phyloP scores from a whole-genome alignment of 805 yeast genomes.

The Saccharomycopsis malanga region DNA sequence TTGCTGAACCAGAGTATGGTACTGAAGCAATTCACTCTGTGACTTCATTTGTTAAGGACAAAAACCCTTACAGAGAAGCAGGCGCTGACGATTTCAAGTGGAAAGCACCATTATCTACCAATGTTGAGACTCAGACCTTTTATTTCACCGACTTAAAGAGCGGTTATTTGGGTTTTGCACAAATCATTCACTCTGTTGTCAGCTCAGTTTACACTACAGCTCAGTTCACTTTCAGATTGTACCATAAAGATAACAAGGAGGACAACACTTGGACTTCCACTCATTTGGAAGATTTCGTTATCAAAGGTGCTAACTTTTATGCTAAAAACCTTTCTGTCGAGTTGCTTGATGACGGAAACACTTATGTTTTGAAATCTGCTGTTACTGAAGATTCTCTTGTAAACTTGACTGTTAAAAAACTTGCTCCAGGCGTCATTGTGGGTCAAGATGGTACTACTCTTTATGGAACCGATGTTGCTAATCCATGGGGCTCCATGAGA shows the following conservation, averaged over 20 bases:
- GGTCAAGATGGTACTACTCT: constrained; percentile 82
- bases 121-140: constrained; percentile 93
- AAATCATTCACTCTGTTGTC: constrained; percentile 88
- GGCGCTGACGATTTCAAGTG: constrained; percentile 66
- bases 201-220: constrained; percentile 78
- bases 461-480: constrained; percentile 74
- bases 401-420: constrained; percentile 54
- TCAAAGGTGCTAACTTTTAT: constrained; percentile 68
- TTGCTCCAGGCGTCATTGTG: constrained; percentile 78
- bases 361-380: constrained; percentile 50
- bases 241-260: constrained; percentile 43
- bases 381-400: constrained; percentile 67
- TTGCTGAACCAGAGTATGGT: constrained; percentile 97
- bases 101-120: constrained; percentile 69
- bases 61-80: constrained; percentile 54
- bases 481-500: constrained; percentile 98
- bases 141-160: constrained; percentile 62
- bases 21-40: constrained; percentile 87
- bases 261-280: constrained; percentile 85
- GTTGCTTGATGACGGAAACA: constrained; percentile 45
- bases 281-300: constrained; percentile 68
- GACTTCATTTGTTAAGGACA: constrained; percentile 48
- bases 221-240: constrained; percentile 86
- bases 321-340: constrained; percentile 69
- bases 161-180: constrained; percentile 80